Conservation (phyloP, 2,329 filamentous ascomycete species). For the Lithohypha guttulata region DNA sequence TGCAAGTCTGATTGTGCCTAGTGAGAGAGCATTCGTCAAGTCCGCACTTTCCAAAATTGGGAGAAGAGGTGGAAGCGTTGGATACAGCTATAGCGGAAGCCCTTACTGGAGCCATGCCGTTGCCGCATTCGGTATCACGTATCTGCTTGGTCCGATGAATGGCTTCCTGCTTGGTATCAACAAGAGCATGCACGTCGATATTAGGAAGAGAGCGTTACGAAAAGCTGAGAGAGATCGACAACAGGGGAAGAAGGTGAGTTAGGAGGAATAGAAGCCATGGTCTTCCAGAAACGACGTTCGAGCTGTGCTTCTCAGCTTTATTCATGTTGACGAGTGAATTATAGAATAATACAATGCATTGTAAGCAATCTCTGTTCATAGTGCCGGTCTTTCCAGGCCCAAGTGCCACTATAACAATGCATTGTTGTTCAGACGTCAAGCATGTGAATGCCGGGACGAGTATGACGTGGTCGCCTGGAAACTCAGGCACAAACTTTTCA, state of each 20-base stretch:
- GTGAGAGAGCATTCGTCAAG: conserved; percentile 69
- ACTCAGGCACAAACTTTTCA: too few species aligned
- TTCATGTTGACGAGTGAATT: too few species aligned
- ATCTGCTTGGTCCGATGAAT: conserved; percentile 49
- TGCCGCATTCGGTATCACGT: conserved; percentile 70
- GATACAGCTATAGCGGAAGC: conserved; percentile 71
- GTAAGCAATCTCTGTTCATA: too few species aligned
- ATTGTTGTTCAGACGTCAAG: too few species aligned
- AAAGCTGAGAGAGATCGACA: conserved; percentile 63
- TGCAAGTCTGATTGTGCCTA: conserved; percentile 66
- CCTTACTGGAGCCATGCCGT: conserved; percentile 88
- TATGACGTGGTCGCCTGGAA: too few species aligned
- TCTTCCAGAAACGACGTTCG: too few species aligned
- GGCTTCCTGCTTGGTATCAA: conserved; percentile 50
- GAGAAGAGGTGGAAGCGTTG: conserved; percentile 62
- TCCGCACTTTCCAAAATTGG: conserved; percentile 72
- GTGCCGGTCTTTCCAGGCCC: too few species aligned
- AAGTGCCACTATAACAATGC: too few species aligned
- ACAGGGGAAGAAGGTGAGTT: conserved; percentile 7
- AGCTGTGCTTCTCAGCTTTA: too few species aligned
- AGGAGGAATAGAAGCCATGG: background rate
- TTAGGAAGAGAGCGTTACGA: conserved; percentile 67
- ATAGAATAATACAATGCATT: too few species aligned
- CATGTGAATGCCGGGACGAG: too few species aligned
- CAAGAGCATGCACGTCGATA: conserved; percentile 65